phyloP scores from a whole-genome alignment of 495 filamentous ascomycete genomes.

The Cetradonia linearis region DNA sequence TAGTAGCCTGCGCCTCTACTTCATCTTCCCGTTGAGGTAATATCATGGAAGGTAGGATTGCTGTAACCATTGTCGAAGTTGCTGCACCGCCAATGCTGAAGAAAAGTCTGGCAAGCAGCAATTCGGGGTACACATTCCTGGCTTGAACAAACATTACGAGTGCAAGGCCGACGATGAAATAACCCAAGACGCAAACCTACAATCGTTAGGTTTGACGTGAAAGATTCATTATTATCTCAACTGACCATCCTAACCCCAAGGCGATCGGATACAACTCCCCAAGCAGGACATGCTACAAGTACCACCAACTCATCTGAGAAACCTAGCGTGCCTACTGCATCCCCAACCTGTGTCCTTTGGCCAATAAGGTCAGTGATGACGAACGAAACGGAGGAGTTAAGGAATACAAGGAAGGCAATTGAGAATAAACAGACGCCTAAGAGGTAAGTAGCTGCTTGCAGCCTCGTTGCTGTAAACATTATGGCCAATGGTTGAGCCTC shows the following conservation, averaged over 20 bases:
- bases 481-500: background rate
- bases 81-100: constrained; percentile 89
- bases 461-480: constrained; percentile 52
- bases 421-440: constrained; percentile 85
- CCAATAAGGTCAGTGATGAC: constrained; percentile 87
- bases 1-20: background rate
- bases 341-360: constrained; percentile 62
- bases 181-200: constrained; percentile 68
- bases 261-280: constrained; percentile 86
- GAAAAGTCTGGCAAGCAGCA: constrained; percentile 72
- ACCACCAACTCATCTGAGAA: constrained; percentile 94
- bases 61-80: constrained; percentile 95
- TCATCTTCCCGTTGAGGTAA: constrained; percentile 17
- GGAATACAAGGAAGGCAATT: constrained; percentile 94
- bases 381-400: constrained; percentile 88
- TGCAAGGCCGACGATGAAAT: constrained; percentile 63
- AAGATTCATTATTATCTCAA: background rate
- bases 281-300: constrained; percentile 78
- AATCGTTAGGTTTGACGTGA: background rate
- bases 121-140: constrained; percentile 76
- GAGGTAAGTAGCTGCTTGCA: constrained; percentile 77
- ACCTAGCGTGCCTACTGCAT: constrained; percentile 86
- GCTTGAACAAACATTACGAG: constrained; percentile 77
- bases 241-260: constrained; percentile 64
- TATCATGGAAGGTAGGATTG: constrained; percentile 80